Base-by-base conservation (phyloP, 202 grass and related monocot species). In the Panicum virgatum region DNA sequence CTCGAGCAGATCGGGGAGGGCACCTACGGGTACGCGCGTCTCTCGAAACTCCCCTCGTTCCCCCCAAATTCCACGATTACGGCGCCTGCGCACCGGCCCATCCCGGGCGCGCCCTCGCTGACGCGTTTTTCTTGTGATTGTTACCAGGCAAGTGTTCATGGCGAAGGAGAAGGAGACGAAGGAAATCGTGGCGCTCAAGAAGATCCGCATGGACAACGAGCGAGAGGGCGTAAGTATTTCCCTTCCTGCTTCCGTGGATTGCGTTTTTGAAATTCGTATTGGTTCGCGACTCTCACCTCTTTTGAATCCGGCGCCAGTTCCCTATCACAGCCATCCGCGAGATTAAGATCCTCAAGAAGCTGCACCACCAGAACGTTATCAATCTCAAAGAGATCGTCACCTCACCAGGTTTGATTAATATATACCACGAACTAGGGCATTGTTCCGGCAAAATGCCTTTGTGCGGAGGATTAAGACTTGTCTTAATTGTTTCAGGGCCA, bases 191-290 rank as follows among this genome's bases (percentile, higher is more conserved):
- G 96, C 90, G 57, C 76, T 95, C 48, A 98, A 95, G 90, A 98
- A 98, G 85, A 98, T 98, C 86, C 89, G 96, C 83, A 95, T 93
- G 90, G 96, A 95, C 58, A 98, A 98, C 87, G 92, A 95, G 88
- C 92, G 96, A 78, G 92, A 95, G 85, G 92, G 93, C 73, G 93
- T 93, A 68, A 80, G 85, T 75, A 97, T 65, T 14, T 45, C 58
- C 20, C 53, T 53, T 16, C 40, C 18, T 18, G 19, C 30, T 37
- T n/a, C 12, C 75, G 20, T 37, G 59, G 18, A 10, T 65, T 50
- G 58, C 30, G 45, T n/a, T 50, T 78, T 34, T 51, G 13, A 51
- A 51, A 18, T 78, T 66, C 45, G 76, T 25, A 25, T 2, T 75
- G 15, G 29, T 77, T 77, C 43, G 43, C 43, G 47, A 34, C 34